Conservation (phyloP, 768 basidiomycete genomes). For the Lactarius vividus region DNA sequence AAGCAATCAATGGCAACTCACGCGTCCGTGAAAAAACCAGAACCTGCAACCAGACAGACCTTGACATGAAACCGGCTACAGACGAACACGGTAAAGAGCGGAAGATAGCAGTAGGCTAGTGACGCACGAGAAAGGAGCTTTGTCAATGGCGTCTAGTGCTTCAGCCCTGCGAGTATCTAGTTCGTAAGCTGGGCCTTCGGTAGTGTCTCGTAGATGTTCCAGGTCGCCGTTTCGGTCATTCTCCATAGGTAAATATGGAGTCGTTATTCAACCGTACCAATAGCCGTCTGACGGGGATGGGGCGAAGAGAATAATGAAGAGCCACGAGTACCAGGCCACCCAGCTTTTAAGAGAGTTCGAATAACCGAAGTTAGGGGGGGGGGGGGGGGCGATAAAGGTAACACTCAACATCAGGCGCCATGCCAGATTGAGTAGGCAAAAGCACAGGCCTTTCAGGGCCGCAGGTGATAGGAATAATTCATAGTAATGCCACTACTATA, state of each 20-base stretch:
- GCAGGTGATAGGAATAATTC: not conserved
- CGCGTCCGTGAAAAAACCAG: constrained; percentile 91
- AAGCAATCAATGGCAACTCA: constrained; percentile 33
- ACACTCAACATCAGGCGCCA: not conserved
- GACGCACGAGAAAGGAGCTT: constrained; percentile 76
- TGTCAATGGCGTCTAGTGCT: constrained; percentile 83
- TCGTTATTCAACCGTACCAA: not conserved
- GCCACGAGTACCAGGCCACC: not conserved
- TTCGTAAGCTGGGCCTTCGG: constrained; percentile 4
- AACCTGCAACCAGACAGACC: constrained; percentile 52
- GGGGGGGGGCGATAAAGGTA: too few relatives aligned
- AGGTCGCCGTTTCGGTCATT: not conserved
- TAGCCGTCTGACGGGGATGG: not conserved
- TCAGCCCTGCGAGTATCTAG: constrained; percentile 73
- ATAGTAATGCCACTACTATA: not conserved
- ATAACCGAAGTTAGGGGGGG: too few relatives aligned
- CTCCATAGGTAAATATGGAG: not conserved
- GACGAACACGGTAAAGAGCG: not conserved
- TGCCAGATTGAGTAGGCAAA: not conserved
- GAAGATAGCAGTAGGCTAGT: not conserved
- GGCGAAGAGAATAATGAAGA: not conserved
- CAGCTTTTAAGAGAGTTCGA: too few relatives aligned
- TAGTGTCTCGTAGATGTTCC: not conserved
- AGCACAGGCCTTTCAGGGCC: not conserved
- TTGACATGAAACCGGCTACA: constrained; percentile 50